Evolutionary conservation across 73 alveolate genomes (phyloP).

Genomic region (Paramecium octaurelia): DNA sequence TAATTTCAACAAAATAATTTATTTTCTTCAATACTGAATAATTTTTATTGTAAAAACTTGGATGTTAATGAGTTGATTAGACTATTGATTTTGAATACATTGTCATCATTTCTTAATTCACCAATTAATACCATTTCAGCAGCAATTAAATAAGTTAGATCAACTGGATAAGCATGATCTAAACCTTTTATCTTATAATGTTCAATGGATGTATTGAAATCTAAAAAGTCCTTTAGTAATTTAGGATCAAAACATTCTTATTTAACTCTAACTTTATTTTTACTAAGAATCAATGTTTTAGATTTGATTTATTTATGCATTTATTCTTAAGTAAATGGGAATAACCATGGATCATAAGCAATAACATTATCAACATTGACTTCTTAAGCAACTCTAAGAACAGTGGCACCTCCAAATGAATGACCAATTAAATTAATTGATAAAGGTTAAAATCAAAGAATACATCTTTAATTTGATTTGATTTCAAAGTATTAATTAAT

Average conservation of each 20-base stretch:
- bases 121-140: conserved; percentile 32
- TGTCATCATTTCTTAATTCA: background rate
- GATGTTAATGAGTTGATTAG: background rate
- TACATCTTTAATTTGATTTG: background rate
- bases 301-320: background rate
- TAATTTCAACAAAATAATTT: background rate
- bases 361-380: background rate
- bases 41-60: background rate
- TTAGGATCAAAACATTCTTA: background rate
- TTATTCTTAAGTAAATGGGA: conserved; percentile 10
- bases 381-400: background rate
- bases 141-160: background rate
- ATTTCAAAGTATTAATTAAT: background rate
- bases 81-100: background rate
- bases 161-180: conserved; percentile 31
- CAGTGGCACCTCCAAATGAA: conserved; percentile 49
- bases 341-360: conserved; percentile 47
- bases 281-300: background rate
- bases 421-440: conserved; percentile 33
- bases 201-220: background rate
- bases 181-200: background rate
- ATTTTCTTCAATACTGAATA: background rate
- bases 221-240: background rate
- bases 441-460: conserved; percentile 17
- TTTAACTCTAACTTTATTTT: background rate